phyloP scores from a whole-genome alignment of 2,329 filamentous ascomycete genomes.

The Colletotrichum sp. region DNA sequence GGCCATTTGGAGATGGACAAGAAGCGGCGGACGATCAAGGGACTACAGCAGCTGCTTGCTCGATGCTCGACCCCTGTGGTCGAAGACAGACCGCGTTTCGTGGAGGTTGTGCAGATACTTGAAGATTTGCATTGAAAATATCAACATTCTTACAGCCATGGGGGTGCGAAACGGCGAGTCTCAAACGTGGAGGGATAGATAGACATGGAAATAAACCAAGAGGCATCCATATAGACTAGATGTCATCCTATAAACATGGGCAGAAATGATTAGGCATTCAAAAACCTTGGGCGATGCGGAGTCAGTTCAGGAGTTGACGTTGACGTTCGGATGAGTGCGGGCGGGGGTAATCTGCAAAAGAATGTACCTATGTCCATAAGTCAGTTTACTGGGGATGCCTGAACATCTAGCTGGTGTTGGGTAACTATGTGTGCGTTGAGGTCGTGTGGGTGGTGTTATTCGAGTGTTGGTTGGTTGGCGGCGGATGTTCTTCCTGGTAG shows the following conservation, averaged over 20 bases:
- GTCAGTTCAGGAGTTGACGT: background rate
- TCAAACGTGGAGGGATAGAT: background rate
- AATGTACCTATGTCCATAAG: background rate
- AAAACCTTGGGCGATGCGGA: background rate
- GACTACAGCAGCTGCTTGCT: conserved; percentile 30
- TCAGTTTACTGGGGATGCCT: background rate
- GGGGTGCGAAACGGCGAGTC: background rate
- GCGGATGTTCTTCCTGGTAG: background rate
- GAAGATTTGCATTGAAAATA: background rate
- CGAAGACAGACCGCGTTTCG: conserved; percentile 35
- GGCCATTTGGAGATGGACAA: conserved; percentile 29
- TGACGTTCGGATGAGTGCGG: background rate
- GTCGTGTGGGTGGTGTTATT: background rate
- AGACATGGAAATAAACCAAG: background rate
- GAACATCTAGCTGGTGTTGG: background rate
- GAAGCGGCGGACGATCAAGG: conserved; percentile 13
- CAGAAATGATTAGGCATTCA: background rate
- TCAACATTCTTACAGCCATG: background rate
- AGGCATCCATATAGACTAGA: background rate
- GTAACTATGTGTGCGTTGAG: background rate
- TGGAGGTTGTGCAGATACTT: conserved; percentile 15
- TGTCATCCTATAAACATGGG: background rate
- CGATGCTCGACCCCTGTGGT: conserved; percentile 30
- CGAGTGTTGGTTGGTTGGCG: background rate
- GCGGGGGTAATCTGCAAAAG: background rate